A percentile compares a stretch with the other conserved stretches of the same genome.
These are phyloP conservation scores for Pyrenochaeta sp. DNA, from an alignment of 2,329 filamentous ascomycete genomes.

Conservation along the genomic window DNA sequence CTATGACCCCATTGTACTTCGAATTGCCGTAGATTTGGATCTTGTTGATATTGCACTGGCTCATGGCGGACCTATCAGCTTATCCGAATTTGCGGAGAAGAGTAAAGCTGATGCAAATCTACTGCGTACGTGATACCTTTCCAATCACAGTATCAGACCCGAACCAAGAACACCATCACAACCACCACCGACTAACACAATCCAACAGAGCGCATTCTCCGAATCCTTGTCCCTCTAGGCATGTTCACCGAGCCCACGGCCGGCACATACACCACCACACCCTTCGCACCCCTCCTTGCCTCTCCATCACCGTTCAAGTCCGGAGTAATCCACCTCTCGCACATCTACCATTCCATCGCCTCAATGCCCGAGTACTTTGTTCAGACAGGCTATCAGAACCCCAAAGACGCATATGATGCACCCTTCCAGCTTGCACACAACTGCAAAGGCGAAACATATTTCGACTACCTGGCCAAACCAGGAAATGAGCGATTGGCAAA, in stretches of 20 bases:
- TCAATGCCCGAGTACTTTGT: conserved; percentile 38
- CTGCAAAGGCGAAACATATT: conserved; percentile 29
- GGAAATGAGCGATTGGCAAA: conserved; percentile 21
- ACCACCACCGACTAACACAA: neutral
- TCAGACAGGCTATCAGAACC: conserved; percentile 38
- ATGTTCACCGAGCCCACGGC: conserved; percentile 6
- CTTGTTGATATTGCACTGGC: conserved; percentile 22
- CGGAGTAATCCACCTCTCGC: conserved; percentile 12
- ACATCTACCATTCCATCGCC: conserved; percentile 16
- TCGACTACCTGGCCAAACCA: conserved; percentile 30
- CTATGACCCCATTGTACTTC: conserved; percentile 16
- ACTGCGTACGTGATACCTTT: conserved; percentile 7
- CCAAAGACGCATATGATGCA: conserved; percentile 32
- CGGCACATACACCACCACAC: conserved; percentile 6
- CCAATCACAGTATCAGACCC: neutral
- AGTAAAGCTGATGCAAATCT: conserved; percentile 14
- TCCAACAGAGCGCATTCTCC: conserved; percentile 13
- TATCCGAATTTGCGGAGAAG: conserved; percentile 15
- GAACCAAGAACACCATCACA: neutral
- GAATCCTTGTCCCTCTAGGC: conserved; percentile 8
- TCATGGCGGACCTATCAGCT: conserved; percentile 11
- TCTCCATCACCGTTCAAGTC: conserved; percentile 15
- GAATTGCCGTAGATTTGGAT: conserved; percentile 22
- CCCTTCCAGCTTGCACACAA: conserved; percentile 34
- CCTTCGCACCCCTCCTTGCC: conserved; percentile 7